Evolutionary conservation across 257 asterid genomes (phyloP).

Genomic region (Solanum lycopersicoides): DNA sequence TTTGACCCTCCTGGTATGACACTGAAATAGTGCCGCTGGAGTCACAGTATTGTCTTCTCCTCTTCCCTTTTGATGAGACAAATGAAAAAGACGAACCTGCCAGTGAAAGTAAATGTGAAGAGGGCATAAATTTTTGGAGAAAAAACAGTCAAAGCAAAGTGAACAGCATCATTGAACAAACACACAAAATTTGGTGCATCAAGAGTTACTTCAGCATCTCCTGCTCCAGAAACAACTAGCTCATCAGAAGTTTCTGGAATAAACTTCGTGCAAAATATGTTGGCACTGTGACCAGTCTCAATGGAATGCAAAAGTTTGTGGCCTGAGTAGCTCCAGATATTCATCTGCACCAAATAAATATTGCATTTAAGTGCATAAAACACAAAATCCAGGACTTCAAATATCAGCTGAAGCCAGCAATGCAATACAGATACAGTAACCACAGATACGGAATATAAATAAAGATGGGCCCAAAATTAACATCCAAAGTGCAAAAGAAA

Average conservation of each 20-base stretch:
- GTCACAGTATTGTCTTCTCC: conserved; percentile 43
- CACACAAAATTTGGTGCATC: neutral
- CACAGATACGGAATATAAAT: neutral
- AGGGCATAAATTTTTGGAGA: neutral
- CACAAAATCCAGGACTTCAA: neutral
- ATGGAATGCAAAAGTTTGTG: conserved; percentile 70
- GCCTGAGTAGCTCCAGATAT: conserved; percentile 77
- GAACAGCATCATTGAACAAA: neutral
- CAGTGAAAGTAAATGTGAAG: neutral
- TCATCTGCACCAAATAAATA: conserved; percentile 52
- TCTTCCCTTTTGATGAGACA: conserved; percentile 53
- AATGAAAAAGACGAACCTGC: conserved; percentile 90
- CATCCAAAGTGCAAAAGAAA: neutral
- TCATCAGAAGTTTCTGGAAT: conserved; percentile 95
- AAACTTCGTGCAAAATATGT: conserved; percentile 92
- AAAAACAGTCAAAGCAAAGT: neutral
- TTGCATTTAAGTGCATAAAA: neutral
- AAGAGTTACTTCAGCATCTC: conserved; percentile 82
- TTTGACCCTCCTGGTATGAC: conserved; percentile 91
- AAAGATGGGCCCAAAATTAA: neutral
- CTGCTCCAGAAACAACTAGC: conserved; percentile 94
- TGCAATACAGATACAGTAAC: neutral
- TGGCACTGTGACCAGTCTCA: conserved; percentile 90
- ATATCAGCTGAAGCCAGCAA: neutral
- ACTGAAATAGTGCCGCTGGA: conserved; percentile 71